A percentile compares a stretch with the other conserved stretches of the same genome.
Conservation (phyloP, 805 yeast genomes). For the Wickerhamiella alocasiicola region DNA sequence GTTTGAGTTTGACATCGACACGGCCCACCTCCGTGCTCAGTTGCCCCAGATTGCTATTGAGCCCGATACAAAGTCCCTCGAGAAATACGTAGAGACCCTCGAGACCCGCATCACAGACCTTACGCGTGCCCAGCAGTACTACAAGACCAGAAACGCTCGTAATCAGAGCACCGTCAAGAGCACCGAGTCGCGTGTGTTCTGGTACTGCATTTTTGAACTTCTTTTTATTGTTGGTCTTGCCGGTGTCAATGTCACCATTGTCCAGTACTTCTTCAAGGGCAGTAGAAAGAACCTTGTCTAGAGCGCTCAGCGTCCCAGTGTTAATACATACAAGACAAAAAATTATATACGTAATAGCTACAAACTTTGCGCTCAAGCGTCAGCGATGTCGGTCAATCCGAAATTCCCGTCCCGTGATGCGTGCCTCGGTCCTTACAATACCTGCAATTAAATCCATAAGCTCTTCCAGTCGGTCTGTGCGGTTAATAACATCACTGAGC, state of each 20-base stretch:
- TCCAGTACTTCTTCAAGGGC: constrained; percentile 62
- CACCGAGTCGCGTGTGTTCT: constrained; percentile 66
- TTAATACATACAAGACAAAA: not conserved
- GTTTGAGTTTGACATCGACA: constrained; percentile 49
- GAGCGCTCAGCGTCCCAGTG: not conserved
- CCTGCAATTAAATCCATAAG: not conserved
- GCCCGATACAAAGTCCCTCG: constrained; percentile 24
- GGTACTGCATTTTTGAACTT: constrained; percentile 61
- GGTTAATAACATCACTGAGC: not conserved
- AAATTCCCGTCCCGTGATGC: too few species aligned
- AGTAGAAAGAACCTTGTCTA: constrained; percentile 28
- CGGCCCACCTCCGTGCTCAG: constrained; percentile 39
- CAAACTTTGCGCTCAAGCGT: too few species aligned
- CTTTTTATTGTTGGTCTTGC: constrained; percentile 67
- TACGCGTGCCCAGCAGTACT: constrained; percentile 46
- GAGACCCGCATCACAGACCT: constrained; percentile 24
- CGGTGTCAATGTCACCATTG: constrained; percentile 62
- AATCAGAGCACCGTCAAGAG: constrained; percentile 79
- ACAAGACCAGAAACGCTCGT: constrained; percentile 80
- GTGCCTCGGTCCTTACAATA: not conserved
- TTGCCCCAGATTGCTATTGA: constrained; percentile 36
- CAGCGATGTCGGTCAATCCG: too few species aligned
- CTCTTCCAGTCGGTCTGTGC: not conserved
- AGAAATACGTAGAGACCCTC: constrained; percentile 22
- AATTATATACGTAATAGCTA: too few species aligned